Base-by-base conservation (phyloP, 73 alveolate species). In the Diophrys sp. region DNA sequence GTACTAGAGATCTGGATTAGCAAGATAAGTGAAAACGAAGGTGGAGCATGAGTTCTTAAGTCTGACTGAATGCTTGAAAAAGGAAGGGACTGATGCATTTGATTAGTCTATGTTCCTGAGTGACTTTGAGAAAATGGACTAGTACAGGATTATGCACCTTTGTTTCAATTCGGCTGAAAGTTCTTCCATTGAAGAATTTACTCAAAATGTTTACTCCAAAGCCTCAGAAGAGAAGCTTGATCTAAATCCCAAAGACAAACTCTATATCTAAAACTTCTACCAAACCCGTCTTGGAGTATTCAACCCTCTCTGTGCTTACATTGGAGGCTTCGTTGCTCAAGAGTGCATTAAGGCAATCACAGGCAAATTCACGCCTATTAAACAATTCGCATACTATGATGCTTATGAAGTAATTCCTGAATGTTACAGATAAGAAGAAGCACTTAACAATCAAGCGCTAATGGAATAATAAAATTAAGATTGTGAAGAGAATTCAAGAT, bases 241-340 rank as follows among this genome's bases (percentile, higher is more conserved):
- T 24, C 56, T 75, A 11, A 70, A 56, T n/a, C 73, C 32, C n/a
- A 33, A 66, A 44, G 80, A 69, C 74, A 82, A 87, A 62, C 70
- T 33, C 56, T 23, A 74, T 75, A 24, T 54, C 55, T 25, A 56
- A 14, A 29, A 31, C 14, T 82, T 82, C 80, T 2, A 56, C n/a
- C 26, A 54, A 67, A 62, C 83, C n/a, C 0, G 33, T 29, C 66
- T 23, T 23, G 84, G 84, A 29, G 75, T 33, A n/a, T 74, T 82
- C 34, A 73, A 73, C 24, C 90, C 90, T 1, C 67, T 82, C 29
- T 94, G 97, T 77, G 99, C 99, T 0, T 95, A 85, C 80, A 68
- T 87, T 8, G 99, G 99, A 14, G 99, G 99, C 34, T 90, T 90
- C 67, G 97, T 91, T 0, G 92, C 99, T 25, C 88, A 95, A 80